Evolutionary conservation across 2,329 filamentous ascomycete genomes (phyloP).

Genomic region (Kalmusia sp.): DNA sequence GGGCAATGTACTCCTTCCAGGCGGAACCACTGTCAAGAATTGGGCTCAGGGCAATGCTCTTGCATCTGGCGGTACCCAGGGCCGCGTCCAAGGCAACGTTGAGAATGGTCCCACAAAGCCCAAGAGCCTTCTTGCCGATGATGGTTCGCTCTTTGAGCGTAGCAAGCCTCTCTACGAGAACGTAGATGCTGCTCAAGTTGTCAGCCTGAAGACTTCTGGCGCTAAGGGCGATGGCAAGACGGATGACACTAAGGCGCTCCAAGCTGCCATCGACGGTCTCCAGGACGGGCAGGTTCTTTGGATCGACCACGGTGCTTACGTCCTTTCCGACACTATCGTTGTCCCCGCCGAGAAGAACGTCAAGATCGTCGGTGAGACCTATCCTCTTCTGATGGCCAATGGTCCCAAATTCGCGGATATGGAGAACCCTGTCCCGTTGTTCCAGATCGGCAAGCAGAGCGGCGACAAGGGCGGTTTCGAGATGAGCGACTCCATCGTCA

Average conservation of each 20-base stretch:
- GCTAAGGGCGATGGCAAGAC: conserved; percentile 86
- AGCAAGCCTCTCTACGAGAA: conserved; percentile 88
- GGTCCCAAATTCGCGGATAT: conserved; percentile 77
- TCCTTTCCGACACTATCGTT: conserved; percentile 66
- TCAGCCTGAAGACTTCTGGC: conserved; percentile 82
- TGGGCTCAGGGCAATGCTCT: conserved; percentile 86
- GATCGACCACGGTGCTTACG: conserved; percentile 70
- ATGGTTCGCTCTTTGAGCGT: conserved; percentile 75
- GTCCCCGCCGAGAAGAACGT: conserved; percentile 70
- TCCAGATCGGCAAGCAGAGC: conserved; percentile 75
- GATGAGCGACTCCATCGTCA: conserved; percentile 86
- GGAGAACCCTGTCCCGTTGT: conserved; percentile 79
- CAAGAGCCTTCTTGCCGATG: conserved; percentile 68
- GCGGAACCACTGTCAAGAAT: conserved; percentile 71
- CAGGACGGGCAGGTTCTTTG: conserved; percentile 67
- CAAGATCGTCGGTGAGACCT: conserved; percentile 90
- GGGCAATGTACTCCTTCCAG: conserved; percentile 70
- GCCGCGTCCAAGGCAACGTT: conserved; percentile 63
- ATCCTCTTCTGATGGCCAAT: conserved; percentile 86
- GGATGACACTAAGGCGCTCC: conserved; percentile 87
- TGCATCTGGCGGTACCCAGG: conserved; percentile 52
- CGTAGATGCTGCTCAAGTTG: conserved; percentile 71
- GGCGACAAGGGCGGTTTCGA: conserved; percentile 83
- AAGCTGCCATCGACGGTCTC: conserved; percentile 75
- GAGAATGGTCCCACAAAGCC: conserved; percentile 66